Conservation (phyloP, 2,329 filamentous ascomycete species). For the Hymenoscyphus repandus region DNA sequence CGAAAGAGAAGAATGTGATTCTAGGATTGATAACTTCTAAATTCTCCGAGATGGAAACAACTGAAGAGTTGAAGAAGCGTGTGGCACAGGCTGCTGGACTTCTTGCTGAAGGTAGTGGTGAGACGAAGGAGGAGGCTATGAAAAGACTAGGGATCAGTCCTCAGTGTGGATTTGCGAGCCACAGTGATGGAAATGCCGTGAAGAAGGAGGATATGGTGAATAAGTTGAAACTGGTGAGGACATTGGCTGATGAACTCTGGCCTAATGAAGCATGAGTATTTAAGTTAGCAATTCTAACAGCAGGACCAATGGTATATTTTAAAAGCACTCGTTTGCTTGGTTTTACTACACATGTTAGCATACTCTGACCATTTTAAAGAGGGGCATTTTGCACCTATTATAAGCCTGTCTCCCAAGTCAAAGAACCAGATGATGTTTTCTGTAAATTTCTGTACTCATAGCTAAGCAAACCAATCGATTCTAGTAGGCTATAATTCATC, state of each 20-base stretch:
- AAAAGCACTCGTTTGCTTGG: too few relatives aligned
- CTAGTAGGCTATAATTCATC: too few relatives aligned
- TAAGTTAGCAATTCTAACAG: too few relatives aligned
- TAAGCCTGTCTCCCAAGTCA: too few relatives aligned
- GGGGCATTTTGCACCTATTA: too few relatives aligned
- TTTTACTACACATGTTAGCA: too few relatives aligned
- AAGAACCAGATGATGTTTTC: too few relatives aligned
- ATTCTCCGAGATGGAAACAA: constrained; percentile 56
- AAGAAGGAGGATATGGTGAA: constrained; percentile 68
- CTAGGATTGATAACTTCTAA: constrained; percentile 62
- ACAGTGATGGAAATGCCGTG: constrained; percentile 59
- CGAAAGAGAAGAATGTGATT: constrained; percentile 61
- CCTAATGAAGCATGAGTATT: constrained; percentile 18
- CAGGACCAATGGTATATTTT: too few relatives aligned
- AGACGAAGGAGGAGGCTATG: constrained; percentile 62
- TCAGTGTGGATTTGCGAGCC: constrained; percentile 71
- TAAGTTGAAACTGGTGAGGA: constrained; percentile 65
- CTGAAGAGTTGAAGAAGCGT: constrained; percentile 57
- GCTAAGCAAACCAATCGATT: too few relatives aligned
- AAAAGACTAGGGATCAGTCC: constrained; percentile 64
- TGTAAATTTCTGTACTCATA: too few relatives aligned
- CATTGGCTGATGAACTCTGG: constrained; percentile 72
- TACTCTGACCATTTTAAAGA: too few relatives aligned
- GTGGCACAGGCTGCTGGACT: constrained; percentile 59
- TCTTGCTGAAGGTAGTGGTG: constrained; percentile 62